Conservation (phyloP, 176 grass and related monocot genomes). For the Tillandsia leiboldiana region DNA sequence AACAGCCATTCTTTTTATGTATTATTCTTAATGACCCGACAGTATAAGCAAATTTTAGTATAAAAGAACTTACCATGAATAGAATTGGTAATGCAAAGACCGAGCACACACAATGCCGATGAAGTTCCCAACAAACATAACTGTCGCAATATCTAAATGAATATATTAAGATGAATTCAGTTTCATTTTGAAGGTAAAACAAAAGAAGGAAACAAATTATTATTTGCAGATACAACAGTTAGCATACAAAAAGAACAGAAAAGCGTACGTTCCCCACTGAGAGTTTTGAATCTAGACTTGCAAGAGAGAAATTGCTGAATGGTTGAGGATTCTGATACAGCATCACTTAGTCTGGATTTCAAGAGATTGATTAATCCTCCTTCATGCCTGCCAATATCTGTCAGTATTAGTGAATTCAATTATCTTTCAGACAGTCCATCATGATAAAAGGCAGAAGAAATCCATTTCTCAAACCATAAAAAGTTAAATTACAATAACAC, state of each 20-base stretch:
- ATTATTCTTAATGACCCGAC: neutral
- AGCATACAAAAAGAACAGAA: conserved; percentile 12
- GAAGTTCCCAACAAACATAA: conserved; percentile 94
- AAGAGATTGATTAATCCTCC: conserved; percentile 56
- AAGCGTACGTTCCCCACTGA: conserved; percentile 55
- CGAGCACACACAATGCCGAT: conserved; percentile 73
- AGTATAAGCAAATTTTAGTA: neutral
- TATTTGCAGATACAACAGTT: neutral
- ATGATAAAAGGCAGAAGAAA: neutral
- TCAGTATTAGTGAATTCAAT: neutral
- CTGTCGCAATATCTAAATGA: conserved; percentile 56
- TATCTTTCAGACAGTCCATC: neutral
- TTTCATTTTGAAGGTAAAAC: conserved; percentile 23
- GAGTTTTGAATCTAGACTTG: conserved; percentile 35
- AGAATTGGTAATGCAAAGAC: conserved; percentile 88
- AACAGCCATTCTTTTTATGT: neutral
- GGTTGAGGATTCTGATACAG: conserved; percentile 29
- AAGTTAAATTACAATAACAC: neutral
- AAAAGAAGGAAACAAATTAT: neutral
- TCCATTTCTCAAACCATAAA: neutral
- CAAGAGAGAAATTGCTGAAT: conserved; percentile 20
- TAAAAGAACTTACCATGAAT: conserved; percentile 62
- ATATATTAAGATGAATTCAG: conserved; percentile 16
- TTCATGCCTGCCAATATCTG: conserved; percentile 36
- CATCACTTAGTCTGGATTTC: conserved; percentile 36